Conservation (phyloP, 176 grass and related monocot species). For the Oropetium thomaeum region DNA sequence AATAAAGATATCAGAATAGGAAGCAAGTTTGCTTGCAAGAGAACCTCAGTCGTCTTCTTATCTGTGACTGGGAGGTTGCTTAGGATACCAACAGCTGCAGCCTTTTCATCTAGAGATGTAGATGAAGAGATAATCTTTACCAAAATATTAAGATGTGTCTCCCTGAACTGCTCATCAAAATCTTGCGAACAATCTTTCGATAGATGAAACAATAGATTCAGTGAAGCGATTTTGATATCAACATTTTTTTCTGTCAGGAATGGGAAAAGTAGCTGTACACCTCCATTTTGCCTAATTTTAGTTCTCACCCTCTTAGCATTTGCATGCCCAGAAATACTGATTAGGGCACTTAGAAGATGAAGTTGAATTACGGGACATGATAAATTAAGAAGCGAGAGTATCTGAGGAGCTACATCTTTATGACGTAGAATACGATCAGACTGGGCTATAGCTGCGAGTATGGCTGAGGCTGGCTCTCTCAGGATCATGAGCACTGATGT, state of each 20-base stretch:
- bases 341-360: conserved; percentile 83
- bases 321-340: conserved; percentile 59
- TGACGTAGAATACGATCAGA: conserved; percentile 70
- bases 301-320: conserved; percentile 64
- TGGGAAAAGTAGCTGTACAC: conserved; percentile 65
- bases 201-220: conserved; percentile 70
- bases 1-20: conserved; percentile 59
- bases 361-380: conserved; percentile 64
- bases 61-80: conserved; percentile 71
- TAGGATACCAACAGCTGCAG: conserved; percentile 63
- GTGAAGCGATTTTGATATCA: conserved; percentile 52
- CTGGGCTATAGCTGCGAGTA: conserved; percentile 67
- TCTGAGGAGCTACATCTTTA: conserved; percentile 70
- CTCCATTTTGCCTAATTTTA: conserved; percentile 81
- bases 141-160: conserved; percentile 64
- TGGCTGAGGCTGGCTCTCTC: conserved; percentile 74
- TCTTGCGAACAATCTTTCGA: conserved; percentile 72
- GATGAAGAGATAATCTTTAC: conserved; percentile 54
- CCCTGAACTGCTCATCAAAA: conserved; percentile 55
- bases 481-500: conserved; percentile 84
- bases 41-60: conserved; percentile 63
- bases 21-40: conserved; percentile 64
- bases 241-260: conserved; percentile 70
- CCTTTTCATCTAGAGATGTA: conserved; percentile 53
- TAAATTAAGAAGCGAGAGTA: conserved; percentile 78